Percentiles rank a stretch among this genome's conserved stretches.
Evolutionary conservation across 2,329 filamentous ascomycete genomes (phyloP).

Genomic region (Lecanicillium sp.): DNA sequence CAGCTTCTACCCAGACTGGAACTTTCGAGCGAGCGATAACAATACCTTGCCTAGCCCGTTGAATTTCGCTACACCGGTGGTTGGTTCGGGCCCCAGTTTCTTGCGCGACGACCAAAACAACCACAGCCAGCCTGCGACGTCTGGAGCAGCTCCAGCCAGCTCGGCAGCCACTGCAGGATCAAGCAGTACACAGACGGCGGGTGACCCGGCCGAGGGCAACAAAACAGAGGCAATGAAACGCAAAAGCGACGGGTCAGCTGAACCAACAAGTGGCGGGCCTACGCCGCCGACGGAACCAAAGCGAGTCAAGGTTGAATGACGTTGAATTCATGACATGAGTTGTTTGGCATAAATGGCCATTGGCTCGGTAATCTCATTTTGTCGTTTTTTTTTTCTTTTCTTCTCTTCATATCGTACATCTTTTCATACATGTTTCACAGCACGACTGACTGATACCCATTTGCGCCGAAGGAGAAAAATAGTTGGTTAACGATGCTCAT

Average conservation of each 20-base stretch:
- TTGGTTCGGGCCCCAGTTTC: constrained; percentile 54
- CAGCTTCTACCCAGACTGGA: constrained; percentile 89
- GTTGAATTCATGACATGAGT: neutral
- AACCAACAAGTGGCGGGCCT: neutral
- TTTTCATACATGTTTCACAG: too few relatives aligned
- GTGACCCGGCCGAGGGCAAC: neutral
- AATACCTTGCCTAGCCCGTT: constrained; percentile 89
- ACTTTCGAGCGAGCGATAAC: constrained; percentile 61
- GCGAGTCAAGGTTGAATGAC: constrained; percentile 9
- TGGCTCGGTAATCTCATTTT: neutral
- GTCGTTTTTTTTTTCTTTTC: constrained; percentile 1
- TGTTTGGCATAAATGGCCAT: neutral
- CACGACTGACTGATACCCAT: constrained; percentile 5
- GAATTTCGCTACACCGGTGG: constrained; percentile 80
- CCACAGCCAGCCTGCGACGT: constrained; percentile 7
- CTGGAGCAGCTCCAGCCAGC: neutral
- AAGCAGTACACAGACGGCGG: neutral
- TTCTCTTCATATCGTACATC: neutral
- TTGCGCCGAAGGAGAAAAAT: neutral
- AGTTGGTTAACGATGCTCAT: constrained; percentile 4
- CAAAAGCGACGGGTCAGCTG: constrained; percentile 5
- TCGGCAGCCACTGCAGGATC: neutral
- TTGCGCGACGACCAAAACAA: constrained; percentile 43
- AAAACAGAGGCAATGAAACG: constrained; percentile 6
- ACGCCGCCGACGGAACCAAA: constrained; percentile 4